Percentiles rank a stretch among this genome's conserved stretches.
phyloP scores from a whole-genome alignment of 2,329 filamentous ascomycete species.

The Xylariaceae sp. region DNA sequence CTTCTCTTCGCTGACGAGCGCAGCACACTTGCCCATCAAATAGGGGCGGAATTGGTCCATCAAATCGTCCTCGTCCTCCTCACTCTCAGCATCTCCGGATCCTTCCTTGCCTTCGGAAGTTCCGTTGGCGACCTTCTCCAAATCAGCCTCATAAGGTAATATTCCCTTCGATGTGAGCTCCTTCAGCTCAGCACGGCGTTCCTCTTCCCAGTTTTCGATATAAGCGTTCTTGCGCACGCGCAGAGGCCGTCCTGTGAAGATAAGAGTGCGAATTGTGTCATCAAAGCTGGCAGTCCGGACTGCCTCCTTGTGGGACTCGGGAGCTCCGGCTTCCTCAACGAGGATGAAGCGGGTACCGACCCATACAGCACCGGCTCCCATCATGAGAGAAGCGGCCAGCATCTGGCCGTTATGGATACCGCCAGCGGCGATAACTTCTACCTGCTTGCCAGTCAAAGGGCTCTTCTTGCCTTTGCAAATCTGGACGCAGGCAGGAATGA shows the following conservation, averaged over 20 bases:
- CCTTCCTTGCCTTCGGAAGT: slow-evolving; percentile 33
- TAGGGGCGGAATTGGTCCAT: slow-evolving; percentile 64
- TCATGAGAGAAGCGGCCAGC: slow-evolving; percentile 84
- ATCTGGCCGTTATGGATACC: slow-evolving; percentile 92
- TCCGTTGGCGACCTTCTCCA: slow-evolving; percentile 67
- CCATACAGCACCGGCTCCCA: slow-evolving; percentile 91
- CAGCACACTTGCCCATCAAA: slow-evolving; percentile 89
- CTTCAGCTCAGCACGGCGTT: slow-evolving; percentile 87
- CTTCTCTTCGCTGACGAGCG: slow-evolving; percentile 91
- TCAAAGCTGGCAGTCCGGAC: slow-evolving; percentile 88
- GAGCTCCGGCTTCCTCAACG: slow-evolving; percentile 88
- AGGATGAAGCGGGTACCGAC: slow-evolving; percentile 95
- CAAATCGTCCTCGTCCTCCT: slow-evolving; percentile 71
- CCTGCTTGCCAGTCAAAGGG: slow-evolving; percentile 78
- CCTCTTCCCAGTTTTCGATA: slow-evolving; percentile 93
- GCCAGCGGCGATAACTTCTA: slow-evolving; percentile 90
- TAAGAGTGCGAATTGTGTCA: slow-evolving; percentile 94
- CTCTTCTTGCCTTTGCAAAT: slow-evolving; percentile 77
- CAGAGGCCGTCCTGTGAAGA: slow-evolving; percentile 95
- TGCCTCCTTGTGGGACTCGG: slow-evolving; percentile 90
- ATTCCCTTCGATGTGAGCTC: slow-evolving; percentile 82
- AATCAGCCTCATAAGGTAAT: slow-evolving; percentile 90
- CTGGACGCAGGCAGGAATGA: slow-evolving; percentile 89
- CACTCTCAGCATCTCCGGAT: slow-evolving; percentile 58
- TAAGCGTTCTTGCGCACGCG: slow-evolving; percentile 92